Evolutionary conservation across 805 yeast genomes (phyloP).

Genomic region (Kazachstania martiniae): DNA sequence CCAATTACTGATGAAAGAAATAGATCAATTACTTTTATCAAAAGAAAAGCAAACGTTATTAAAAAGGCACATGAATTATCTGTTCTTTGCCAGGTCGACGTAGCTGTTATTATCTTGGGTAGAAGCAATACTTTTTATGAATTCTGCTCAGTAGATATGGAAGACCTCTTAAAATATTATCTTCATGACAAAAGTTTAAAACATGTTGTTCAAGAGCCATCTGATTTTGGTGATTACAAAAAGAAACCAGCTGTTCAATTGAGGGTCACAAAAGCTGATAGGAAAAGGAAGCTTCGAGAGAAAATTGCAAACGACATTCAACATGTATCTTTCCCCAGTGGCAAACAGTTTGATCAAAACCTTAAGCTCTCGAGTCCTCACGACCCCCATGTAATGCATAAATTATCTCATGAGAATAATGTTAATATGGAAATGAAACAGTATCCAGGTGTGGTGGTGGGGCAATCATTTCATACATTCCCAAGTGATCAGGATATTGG

Average conservation of each 20-base stretch:
- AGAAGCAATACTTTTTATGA: conserved; percentile 76
- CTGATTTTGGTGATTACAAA: conserved; percentile 53
- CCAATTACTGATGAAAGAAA: conserved; percentile 88
- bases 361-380: too few species aligned
- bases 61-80: conserved; percentile 55
- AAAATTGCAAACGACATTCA: too few species aligned
- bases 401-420: too few species aligned
- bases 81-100: conserved; percentile 83
- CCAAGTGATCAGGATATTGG: too few species aligned
- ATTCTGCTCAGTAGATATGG: conserved; percentile 62
- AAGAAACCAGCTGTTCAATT: conserved; percentile 17
- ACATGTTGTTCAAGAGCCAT: conserved; percentile 29
- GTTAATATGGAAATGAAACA: too few species aligned
- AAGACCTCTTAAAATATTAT: conserved; percentile 36
- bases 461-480: too few species aligned
- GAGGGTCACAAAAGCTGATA: conserved; percentile 2
- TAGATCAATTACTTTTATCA: conserved; percentile 59
- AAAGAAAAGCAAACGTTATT: conserved; percentile 89
- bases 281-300: conserved; percentile 1
- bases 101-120: conserved; percentile 82
- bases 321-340: too few species aligned
- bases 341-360: too few species aligned
- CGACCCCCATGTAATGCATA: too few species aligned
- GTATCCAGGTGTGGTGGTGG: too few species aligned
- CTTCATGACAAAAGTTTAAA: conserved; percentile 11